Conservation (phyloP, 2,329 filamentous ascomycete species). For the Fusarium denticulatum region DNA sequence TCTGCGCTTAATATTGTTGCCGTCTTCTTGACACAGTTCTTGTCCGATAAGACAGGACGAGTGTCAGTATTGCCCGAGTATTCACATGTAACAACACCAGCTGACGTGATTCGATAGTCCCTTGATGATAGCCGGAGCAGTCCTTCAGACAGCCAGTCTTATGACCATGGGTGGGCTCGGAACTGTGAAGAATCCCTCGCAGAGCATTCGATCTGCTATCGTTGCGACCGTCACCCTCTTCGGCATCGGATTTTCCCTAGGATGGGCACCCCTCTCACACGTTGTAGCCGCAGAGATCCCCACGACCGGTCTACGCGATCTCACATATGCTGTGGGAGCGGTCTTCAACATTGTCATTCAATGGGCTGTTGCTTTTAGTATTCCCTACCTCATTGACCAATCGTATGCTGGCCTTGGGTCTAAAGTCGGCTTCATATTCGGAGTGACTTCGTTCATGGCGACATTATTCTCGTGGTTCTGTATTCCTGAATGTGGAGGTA, state of each 20-base stretch:
- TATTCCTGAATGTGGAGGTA: slow-evolving; percentile 35
- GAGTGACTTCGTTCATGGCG: slow-evolving; percentile 10
- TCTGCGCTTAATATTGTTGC: slow-evolving; percentile 29
- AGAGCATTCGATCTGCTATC: slow-evolving; percentile 41
- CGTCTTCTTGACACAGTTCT: slow-evolving; percentile 9
- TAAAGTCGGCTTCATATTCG: slow-evolving; percentile 34
- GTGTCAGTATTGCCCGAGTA: background rate
- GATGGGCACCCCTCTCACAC: slow-evolving; percentile 50
- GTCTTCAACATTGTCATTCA: slow-evolving; percentile 29
- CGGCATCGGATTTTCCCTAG: slow-evolving; percentile 44
- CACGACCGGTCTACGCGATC: slow-evolving; percentile 45
- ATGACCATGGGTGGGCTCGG: slow-evolving; percentile 52
- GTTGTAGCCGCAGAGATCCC: slow-evolving; percentile 50
- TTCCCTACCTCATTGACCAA: slow-evolving; percentile 51
- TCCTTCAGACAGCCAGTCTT: slow-evolving; percentile 44
- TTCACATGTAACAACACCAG: background rate
- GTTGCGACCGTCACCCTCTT: slow-evolving; percentile 49
- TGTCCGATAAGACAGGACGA: slow-evolving; percentile 1
- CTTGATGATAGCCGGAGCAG: slow-evolving; percentile 41
- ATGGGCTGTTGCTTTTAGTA: slow-evolving; percentile 42
- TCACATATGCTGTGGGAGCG: slow-evolving; percentile 44
- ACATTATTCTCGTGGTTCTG: slow-evolving; percentile 30
- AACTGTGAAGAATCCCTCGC: slow-evolving; percentile 26
- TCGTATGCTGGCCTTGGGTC: slow-evolving; percentile 48
- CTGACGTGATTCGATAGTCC: slow-evolving; percentile 17